Percentiles rank a stretch among this genome's conserved stretches.
These are phyloP conservation scores for Wickerhamiella brachini DNA, from an alignment of 805 yeast genomes.

Conservation along the genomic window DNA sequence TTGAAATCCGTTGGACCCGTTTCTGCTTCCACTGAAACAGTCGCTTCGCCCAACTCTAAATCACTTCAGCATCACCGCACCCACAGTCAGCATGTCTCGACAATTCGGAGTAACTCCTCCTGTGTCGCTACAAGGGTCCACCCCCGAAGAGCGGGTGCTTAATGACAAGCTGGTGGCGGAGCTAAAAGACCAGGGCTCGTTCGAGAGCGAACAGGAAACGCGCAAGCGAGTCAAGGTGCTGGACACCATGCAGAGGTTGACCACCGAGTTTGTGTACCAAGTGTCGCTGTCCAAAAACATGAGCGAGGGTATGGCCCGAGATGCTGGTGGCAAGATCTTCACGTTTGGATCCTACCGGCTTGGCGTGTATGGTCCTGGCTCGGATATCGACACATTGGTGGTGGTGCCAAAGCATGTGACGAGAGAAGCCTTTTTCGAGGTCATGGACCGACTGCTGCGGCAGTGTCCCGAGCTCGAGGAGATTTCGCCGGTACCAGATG, in stretches of 20 bases:
- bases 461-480: slow-evolving; percentile 76
- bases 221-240: slow-evolving; percentile 65
- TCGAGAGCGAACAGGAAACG: slow-evolving; percentile 78
- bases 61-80: no score
- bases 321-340: slow-evolving; percentile 96
- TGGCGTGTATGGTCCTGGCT: slow-evolving; percentile 96
- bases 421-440: slow-evolving; percentile 77
- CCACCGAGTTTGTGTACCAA: slow-evolving; percentile 66
- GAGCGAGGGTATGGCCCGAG: slow-evolving; percentile 95
- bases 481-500: slow-evolving; percentile 88
- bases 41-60: no score
- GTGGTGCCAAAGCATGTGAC: slow-evolving; percentile 94
- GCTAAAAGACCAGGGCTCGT: slow-evolving; percentile 69
- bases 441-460: slow-evolving; percentile 57
- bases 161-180: slow-evolving; percentile 71
- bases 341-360: slow-evolving; percentile 88
- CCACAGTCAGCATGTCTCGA: slow-evolving; percentile 5
- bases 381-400: slow-evolving; percentile 93
- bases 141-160: slow-evolving; percentile 59
- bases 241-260: slow-evolving; percentile 52
- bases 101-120: slow-evolving; percentile 69
- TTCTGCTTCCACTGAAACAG: no score
- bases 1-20: no score
- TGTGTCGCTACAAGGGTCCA: slow-evolving; percentile 72
- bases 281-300: slow-evolving; percentile 75